Conservation (phyloP, 495 filamentous ascomycete genomes). For the Lasiosphaeria miniovina region DNA sequence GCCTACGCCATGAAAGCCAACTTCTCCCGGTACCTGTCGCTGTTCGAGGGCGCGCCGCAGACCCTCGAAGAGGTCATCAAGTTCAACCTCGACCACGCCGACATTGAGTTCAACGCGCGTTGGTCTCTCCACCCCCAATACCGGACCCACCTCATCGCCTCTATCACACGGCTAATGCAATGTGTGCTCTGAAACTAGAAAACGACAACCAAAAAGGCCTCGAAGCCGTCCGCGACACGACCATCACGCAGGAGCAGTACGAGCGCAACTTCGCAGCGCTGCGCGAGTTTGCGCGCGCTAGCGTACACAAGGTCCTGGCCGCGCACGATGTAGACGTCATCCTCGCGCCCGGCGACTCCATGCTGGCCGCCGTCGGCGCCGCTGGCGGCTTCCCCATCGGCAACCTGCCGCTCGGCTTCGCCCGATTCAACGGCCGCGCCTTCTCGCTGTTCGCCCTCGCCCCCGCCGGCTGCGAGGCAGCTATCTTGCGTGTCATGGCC, state of each 20-base stretch:
- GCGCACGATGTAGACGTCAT: not conserved
- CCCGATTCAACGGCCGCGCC: not conserved
- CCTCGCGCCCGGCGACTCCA: not conserved
- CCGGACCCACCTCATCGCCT: not conserved
- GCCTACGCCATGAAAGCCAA: not conserved
- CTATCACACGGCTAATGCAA: not conserved
- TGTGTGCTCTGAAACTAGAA: too few relatives aligned
- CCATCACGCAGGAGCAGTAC: conserved; percentile 1
- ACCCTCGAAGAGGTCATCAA: not conserved
- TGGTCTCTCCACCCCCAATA: not conserved
- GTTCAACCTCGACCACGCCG: conserved; percentile 2
- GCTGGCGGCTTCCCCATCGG: not conserved
- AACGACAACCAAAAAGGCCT: not conserved
- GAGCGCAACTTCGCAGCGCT: not conserved
- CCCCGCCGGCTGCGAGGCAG: not conserved
- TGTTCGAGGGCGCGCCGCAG: not conserved
- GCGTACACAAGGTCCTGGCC: not conserved
- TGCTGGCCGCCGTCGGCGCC: not conserved
- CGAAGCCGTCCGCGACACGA: not conserved
- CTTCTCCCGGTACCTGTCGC: not conserved
- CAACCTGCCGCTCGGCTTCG: not conserved
- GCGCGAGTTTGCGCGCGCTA: not conserved
- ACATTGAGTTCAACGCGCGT: not conserved
- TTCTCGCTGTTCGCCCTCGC: not conserved
- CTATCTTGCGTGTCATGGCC: not conserved